Conservation (phyloP, 306 rosid genomes). For the Trifolium subterraneum region DNA sequence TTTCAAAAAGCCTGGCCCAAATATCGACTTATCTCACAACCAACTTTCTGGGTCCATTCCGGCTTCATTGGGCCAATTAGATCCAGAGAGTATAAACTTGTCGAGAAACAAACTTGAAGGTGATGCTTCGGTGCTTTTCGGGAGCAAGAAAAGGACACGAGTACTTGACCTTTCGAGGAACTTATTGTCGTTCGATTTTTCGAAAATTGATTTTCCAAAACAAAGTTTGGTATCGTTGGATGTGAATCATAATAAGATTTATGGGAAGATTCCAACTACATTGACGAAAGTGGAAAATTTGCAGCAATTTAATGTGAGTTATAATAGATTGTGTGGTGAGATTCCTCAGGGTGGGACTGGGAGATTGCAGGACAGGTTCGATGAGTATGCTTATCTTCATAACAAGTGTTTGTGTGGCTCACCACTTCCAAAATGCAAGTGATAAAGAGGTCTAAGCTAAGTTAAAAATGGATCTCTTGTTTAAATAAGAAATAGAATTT, state of each 20-base stretch:
- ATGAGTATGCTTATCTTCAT: conserved; percentile 49
- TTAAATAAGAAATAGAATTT: not conserved
- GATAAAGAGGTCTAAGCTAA: not conserved
- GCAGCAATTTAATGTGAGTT: conserved; percentile 66
- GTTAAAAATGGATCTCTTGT: not conserved
- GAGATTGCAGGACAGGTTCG: conserved; percentile 64
- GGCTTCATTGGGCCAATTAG: conserved; percentile 44
- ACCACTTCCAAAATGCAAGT: conserved; percentile 60
- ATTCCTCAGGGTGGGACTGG: conserved; percentile 68
- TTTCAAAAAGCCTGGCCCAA: conserved; percentile 46
- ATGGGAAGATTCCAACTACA: conserved; percentile 55
- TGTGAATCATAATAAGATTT: conserved; percentile 63
- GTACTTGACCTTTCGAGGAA: conserved; percentile 63
- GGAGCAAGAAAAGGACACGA: conserved; percentile 50
- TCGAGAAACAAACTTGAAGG: conserved; percentile 77
- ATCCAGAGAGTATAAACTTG: conserved; percentile 57
- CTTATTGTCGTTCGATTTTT: conserved; percentile 56
- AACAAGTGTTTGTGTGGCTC: conserved; percentile 72
- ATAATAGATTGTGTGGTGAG: conserved; percentile 66
- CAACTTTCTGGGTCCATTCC: conserved; percentile 72
- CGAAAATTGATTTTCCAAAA: conserved; percentile 50
- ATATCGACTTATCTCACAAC: conserved; percentile 59
- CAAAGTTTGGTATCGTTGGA: conserved; percentile 56
- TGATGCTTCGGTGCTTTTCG: conserved; percentile 67
- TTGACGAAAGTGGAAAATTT: conserved; percentile 52